Conservation (phyloP, 352 stramenopile species). For the Phytophthora citrophthora region DNA sequence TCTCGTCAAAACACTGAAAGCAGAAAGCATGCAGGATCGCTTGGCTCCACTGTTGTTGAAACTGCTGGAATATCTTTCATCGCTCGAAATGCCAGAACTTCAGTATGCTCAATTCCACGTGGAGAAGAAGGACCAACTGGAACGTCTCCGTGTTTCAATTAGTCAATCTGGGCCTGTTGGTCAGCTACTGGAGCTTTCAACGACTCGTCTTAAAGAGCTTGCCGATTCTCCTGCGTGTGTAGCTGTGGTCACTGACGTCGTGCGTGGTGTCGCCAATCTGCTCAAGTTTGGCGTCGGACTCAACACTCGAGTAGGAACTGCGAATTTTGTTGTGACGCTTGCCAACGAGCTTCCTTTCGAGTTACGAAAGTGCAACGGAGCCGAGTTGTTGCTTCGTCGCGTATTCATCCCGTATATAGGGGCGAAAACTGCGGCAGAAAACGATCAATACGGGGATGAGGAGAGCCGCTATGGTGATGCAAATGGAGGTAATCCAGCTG, state of each 20-base stretch:
- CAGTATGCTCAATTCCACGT: conserved; percentile 90
- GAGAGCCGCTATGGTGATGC: conserved; percentile 55
- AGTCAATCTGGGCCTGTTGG: conserved; percentile 79
- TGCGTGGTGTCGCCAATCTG: conserved; percentile 54
- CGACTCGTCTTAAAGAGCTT: conserved; percentile 62
- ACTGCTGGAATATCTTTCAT: conserved; percentile 82
- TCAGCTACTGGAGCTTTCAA: conserved; percentile 70
- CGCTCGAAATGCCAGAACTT: conserved; percentile 80
- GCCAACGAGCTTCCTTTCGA: conserved; percentile 74
- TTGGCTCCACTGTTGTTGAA: conserved; percentile 67
- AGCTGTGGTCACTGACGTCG: conserved; percentile 58
- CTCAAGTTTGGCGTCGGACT: conserved; percentile 82
- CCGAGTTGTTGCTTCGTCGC: conserved; percentile 56
- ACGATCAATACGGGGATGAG: conserved; percentile 76
- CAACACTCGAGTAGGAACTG: conserved; percentile 80
- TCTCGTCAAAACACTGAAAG: conserved; percentile 69
- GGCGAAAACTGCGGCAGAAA: conserved; percentile 64
- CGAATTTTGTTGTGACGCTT: conserved; percentile 79
- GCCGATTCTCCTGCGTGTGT: conserved; percentile 44
- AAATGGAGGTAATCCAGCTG: conserved; percentile 7
- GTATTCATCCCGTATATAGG: conserved; percentile 70
- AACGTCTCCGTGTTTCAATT: conserved; percentile 77
- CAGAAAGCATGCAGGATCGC: conserved; percentile 56
- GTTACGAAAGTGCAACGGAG: conserved; percentile 68
- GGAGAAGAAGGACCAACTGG: conserved; percentile 83